phyloP scores from a whole-genome alignment of 768 basidiomycete species.

The Termitomyces sp. region DNA sequence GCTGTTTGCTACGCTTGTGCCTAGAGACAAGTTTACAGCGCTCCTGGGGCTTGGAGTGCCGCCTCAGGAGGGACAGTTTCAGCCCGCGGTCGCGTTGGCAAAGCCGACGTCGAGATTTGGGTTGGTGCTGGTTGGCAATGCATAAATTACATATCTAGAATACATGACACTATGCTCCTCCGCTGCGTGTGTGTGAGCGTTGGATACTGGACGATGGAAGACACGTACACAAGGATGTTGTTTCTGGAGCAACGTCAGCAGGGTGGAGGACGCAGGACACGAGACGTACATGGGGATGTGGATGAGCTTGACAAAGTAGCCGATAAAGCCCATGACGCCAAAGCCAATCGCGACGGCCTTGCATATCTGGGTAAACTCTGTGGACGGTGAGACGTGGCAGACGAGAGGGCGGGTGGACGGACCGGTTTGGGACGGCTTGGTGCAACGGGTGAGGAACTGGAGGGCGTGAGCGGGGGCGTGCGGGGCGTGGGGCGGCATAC shows the following conservation, averaged over 20 bases:
- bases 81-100: slow-evolving; percentile 56
- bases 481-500: slow-evolving; percentile 31
- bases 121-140: slow-evolving; percentile 57
- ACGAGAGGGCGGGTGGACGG: slow-evolving; percentile 4
- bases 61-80: slow-evolving; percentile 44
- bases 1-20: slow-evolving; percentile 55
- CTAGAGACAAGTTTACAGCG: slow-evolving; percentile 35
- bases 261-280: slow-evolving; percentile 1
- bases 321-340: slow-evolving; percentile 98
- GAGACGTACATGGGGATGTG: slow-evolving; percentile 92
- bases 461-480: neutral
- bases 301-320: slow-evolving; percentile 97
- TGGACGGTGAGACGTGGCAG: neutral
- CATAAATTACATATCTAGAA: slow-evolving; percentile 1
- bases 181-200: slow-evolving; percentile 40
- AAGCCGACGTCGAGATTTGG: slow-evolving; percentile 75
- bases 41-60: slow-evolving; percentile 53
- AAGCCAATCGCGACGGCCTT: slow-evolving; percentile 97
- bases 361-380: slow-evolving; percentile 94
- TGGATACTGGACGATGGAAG: neutral
- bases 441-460: slow-evolving; percentile 95
- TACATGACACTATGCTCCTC: slow-evolving; percentile 56
- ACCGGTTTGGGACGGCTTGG: slow-evolving; percentile 97
- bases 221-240: slow-evolving; percentile 93
- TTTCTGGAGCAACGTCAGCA: slow-evolving; percentile 52